Conservation (phyloP, 257 asterid species). For the Ilex asprella region DNA sequence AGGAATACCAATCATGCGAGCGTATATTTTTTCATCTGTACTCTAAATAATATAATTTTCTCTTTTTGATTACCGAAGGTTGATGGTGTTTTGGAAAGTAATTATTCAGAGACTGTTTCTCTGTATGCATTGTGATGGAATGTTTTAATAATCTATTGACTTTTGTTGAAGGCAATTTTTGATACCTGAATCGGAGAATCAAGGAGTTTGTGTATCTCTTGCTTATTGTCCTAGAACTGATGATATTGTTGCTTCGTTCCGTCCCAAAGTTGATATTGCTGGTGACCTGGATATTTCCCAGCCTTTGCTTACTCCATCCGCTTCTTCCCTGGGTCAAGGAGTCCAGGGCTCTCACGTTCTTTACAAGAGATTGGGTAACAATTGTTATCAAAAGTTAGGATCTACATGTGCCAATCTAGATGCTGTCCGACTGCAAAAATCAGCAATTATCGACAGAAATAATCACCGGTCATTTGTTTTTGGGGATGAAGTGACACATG, state of each 20-base stretch:
- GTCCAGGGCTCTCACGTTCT: conserved; percentile 55
- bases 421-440: conserved; percentile 59
- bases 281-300: conserved; percentile 38
- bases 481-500: conserved; percentile 52
- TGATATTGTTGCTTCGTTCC: conserved; percentile 79
- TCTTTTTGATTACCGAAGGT: neutral
- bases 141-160: neutral
- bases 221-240: conserved; percentile 47
- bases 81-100: too few species aligned
- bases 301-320: conserved; percentile 29
- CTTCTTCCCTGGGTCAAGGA: conserved; percentile 31
- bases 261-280: conserved; percentile 59
- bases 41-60: too few species aligned
- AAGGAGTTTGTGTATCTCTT: conserved; percentile 89
- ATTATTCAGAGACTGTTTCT: too few species aligned
- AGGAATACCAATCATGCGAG: neutral
- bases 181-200: conserved; percentile 60
- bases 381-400: conserved; percentile 41
- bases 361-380: conserved; percentile 42
- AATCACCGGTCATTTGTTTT: conserved; percentile 47
- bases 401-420: conserved; percentile 48
- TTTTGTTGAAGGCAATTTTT: conserved; percentile 45
- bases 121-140: neutral
- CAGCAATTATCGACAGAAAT: conserved; percentile 54
- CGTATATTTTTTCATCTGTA: neutral